Percentiles rank a stretch among this genome's conserved stretches.
Conservation (phyloP, 139 green algal genomes). For the Coccomyxa sp. region DNA sequence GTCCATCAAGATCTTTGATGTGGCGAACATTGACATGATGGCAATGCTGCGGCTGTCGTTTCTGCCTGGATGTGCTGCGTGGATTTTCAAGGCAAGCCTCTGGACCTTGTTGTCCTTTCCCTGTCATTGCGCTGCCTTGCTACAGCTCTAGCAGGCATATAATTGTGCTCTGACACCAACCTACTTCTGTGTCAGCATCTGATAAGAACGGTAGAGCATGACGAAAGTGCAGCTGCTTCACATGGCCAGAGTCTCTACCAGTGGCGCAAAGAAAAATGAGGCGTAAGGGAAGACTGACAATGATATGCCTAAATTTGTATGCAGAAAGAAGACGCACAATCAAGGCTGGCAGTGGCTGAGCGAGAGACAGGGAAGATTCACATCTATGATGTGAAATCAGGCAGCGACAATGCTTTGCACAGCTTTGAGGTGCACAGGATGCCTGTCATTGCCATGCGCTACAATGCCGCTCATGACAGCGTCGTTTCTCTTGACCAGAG, state of each 20-base stretch:
- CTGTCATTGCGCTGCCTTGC: neutral
- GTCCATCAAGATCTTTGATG: slow-evolving; percentile 81
- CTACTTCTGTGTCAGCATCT: too few relatives aligned
- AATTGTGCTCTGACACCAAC: neutral
- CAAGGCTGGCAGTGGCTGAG: slow-evolving; percentile 81
- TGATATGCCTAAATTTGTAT: neutral
- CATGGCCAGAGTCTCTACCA: too few relatives aligned
- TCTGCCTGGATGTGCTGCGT: slow-evolving; percentile 73
- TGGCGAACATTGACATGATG: slow-evolving; percentile 96
- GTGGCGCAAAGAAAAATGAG: too few relatives aligned
- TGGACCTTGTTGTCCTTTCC: neutral
- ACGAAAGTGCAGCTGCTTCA: too few relatives aligned
- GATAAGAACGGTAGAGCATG: too few relatives aligned
- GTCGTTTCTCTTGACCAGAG: slow-evolving; percentile 55
- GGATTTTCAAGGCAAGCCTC: slow-evolving; percentile 75
- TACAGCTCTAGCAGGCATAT: neutral
- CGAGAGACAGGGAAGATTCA: slow-evolving; percentile 61
- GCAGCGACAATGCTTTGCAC: slow-evolving; percentile 52
- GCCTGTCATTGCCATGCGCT: slow-evolving; percentile 73
- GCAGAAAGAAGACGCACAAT: slow-evolving; percentile 64
- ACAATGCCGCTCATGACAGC: slow-evolving; percentile 55
- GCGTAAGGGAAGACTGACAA: neutral
- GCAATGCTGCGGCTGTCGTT: slow-evolving; percentile 87
- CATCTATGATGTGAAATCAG: slow-evolving; percentile 72
- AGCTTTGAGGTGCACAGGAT: slow-evolving; percentile 51